Evolutionary conservation across 2,329 filamentous ascomycete species (phyloP), one percentile per base, ranked within the genome.

Genomic region (Aspergillus brunneoviolaceus): DNA sequence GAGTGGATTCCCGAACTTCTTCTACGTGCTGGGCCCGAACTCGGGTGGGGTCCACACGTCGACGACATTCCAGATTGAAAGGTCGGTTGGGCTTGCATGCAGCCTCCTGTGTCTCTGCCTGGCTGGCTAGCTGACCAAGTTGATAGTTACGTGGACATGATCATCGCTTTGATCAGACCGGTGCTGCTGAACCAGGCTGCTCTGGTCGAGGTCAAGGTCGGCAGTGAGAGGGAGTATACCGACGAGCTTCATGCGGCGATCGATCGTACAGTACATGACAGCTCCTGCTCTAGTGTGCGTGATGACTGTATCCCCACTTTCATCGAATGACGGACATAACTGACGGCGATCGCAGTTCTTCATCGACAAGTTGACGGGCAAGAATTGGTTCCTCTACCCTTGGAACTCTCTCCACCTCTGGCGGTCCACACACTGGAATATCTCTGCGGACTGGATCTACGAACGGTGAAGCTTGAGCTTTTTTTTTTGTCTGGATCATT

Each of bases 1-100:
- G 66, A 60, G 60, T 47, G 60, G 57, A 49, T 69, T 68, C 45
- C 67, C 67, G 4, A 68, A 69, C 54, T 68, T 69, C 49, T 69
- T 69, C 29, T 67, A 67, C 21, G 42, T 69, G 12, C 11, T 67
- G 29, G 67, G 67, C 1, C 67, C 65, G 3, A 68, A 69, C 39
- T 64, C 60, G 2, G 62, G 64, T 0, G 57, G 60, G 23, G 60
- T 56, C 1, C 58, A 63, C 50, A 67, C 65, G 1, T 66, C 65
- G 2, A 64, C 64, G 1, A 51, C 65, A 19, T 60, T 57, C 25
- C 54, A 60, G 2, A 64, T 63, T 47, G 65, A 67, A 45, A 65
- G 55, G 64, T 64, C 7, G 27, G 27, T 29, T 53, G 23, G 53
- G 49, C 19, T 47, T 12, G 1, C 12, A 35, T 35, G 33, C 33